Evolutionary conservation across 805 yeast species (phyloP), one percentile per base, ranked within the genome.

Genomic region (Metschnikowia continentalis): DNA sequence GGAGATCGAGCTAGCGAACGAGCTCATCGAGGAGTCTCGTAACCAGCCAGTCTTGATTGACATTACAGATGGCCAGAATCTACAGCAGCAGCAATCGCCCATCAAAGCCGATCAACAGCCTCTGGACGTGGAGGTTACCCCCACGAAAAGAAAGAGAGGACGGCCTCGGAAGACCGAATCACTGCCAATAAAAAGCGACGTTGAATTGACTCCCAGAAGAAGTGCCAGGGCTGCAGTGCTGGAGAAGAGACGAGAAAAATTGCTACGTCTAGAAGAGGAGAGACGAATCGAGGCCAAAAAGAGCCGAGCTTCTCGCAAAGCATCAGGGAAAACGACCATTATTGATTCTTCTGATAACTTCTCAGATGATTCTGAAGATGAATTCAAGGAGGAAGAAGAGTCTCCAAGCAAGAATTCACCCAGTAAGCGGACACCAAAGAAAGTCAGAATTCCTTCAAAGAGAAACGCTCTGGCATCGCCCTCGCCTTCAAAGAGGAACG

Each of bases 1-100:
- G 6, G 82, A 80, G 35, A 48, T 60, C 23, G 57, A 61, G 14
- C 57, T 82, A 33, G 84, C 85, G 0, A 82, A 80, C 39, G 44
- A 58, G 10, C 67, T 70, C 17, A 64, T 71, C 15, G 39, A 48
- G 32, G 58, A 59, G 32, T 66, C 74, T 1, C 46, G 32, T 10
- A 15, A 30, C 17, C 32, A 33, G 23, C 38, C 37, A 5, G 3
- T 20, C n/a, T 13, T 42, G 38, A 20, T 4, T 33, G n/a, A 33
- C 6, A n/a, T 20, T 22, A 5, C 32, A 13, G 36, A 20, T 22
- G 5, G 6, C n/a, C 5, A 17, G 10, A 19, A 42, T 20, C 35
- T 32, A 42, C 45, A 5, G 35, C 35, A 15, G n/a, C 11, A 22
- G 7, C 11, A 6, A 10, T 15, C 20, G 13, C 35, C 32, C 2